phyloP scores from a whole-genome alignment of 768 basidiomycete species.

The Lentinula boryana region DNA sequence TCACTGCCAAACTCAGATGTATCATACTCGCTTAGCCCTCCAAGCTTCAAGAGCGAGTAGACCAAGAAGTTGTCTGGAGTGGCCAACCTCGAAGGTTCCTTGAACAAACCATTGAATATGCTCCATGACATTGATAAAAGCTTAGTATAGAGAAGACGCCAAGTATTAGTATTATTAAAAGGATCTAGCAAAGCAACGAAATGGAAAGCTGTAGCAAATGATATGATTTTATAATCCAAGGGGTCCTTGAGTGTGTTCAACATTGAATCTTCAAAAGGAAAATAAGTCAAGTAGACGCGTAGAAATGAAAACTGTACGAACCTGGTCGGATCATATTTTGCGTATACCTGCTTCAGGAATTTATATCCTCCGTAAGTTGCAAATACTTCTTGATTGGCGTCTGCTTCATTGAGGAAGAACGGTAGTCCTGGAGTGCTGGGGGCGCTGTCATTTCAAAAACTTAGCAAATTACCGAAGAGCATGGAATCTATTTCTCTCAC shows the following conservation, averaged over 20 bases:
- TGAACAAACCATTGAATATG: no score
- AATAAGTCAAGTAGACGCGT: not conserved
- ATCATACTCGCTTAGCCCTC: no score
- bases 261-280: conserved; percentile 24
- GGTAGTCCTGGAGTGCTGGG: conserved; percentile 26
- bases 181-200: not conserved
- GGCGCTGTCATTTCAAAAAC: conserved; percentile 17
- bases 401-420: conserved; percentile 11
- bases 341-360: conserved; percentile 8
- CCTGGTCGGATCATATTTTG: conserved; percentile 13
- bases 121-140: no score
- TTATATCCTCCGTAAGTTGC: conserved; percentile 9
- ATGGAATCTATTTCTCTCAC: conserved; percentile 15
- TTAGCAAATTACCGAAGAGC: not conserved
- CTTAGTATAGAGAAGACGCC: no score
- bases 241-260: conserved; percentile 27
- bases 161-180: not conserved
- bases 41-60: no score
- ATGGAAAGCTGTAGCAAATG: not conserved
- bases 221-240: conserved; percentile 13
- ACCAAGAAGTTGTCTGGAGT: no score
- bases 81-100: no score
- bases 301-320: not conserved
- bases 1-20: no score
- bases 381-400: conserved; percentile 9